Percentiles rank a stretch among this genome's conserved stretches.
Conservation (phyloP, 108 stramenopile species). For the Cyclotella sp. region DNA sequence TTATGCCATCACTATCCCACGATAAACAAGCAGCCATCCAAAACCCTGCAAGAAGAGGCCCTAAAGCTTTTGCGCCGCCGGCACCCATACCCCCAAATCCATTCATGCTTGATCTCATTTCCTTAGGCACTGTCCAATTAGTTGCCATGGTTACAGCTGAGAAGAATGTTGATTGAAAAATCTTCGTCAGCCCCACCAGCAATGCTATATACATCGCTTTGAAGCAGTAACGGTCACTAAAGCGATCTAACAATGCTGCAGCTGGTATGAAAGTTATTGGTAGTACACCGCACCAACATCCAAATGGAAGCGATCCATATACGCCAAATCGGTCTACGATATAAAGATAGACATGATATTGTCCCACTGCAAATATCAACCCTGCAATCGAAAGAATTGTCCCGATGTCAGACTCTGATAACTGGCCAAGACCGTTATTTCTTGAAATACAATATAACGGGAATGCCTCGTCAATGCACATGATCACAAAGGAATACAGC, state of each 20-base stretch:
- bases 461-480: constrained; percentile 68
- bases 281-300: constrained; percentile 44
- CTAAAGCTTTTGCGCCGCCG: constrained; percentile 61
- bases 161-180: constrained; percentile 61
- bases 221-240: not conserved
- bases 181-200: constrained; percentile 44
- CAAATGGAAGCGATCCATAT: constrained; percentile 53
- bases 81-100: constrained; percentile 68
- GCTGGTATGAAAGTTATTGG: constrained; percentile 55
- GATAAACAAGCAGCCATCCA: constrained; percentile 42
- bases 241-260: constrained; percentile 27
- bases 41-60: constrained; percentile 64
- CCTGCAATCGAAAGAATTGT: constrained; percentile 62
- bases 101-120: constrained; percentile 73
- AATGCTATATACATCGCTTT: constrained; percentile 22
- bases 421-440: constrained; percentile 52
- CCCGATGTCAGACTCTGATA: constrained; percentile 71
- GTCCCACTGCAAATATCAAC: constrained; percentile 55
- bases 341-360: constrained; percentile 55
- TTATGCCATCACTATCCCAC: constrained; percentile 7
- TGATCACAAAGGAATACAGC: constrained; percentile 59
- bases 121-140: constrained; percentile 65
- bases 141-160: constrained; percentile 60
- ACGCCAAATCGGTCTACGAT: constrained; percentile 58
- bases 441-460: constrained; percentile 75